Conservation (phyloP, 129 eudicot genomes). For the Centaurea solstitialis region DNA sequence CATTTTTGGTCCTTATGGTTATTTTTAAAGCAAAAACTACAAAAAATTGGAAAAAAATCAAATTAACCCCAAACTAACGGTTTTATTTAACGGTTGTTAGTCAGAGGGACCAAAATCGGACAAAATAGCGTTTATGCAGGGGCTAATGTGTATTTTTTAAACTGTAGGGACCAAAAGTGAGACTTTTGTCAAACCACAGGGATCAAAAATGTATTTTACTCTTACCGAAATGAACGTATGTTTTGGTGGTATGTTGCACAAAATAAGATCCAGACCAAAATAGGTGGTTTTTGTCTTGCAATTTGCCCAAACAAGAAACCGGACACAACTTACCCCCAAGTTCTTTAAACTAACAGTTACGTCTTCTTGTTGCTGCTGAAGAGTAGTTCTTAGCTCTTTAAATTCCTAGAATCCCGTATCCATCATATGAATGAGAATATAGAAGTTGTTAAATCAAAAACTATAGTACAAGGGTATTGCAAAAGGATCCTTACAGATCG, state of each 20-base stretch:
- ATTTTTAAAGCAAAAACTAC: too few relatives aligned
- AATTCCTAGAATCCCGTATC: slow-evolving; percentile 55
- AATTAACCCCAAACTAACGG: too few relatives aligned
- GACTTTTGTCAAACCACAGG: too few relatives aligned
- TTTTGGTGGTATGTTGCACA: not conserved
- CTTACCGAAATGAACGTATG: not conserved
- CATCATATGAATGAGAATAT: not conserved
- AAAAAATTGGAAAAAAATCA: too few relatives aligned
- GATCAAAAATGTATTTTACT: too few relatives aligned
- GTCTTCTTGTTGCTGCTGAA: slow-evolving; percentile 95
- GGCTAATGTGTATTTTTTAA: too few relatives aligned
- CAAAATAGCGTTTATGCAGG: too few relatives aligned
- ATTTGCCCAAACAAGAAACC: not conserved
- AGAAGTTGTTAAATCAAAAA: not conserved
- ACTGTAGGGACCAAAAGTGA: too few relatives aligned
- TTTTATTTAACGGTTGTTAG: too few relatives aligned
- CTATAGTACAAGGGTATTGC: not conserved
- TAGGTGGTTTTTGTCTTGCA: not conserved
- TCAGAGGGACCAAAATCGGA: too few relatives aligned
- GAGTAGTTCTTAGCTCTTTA: slow-evolving; percentile 80
- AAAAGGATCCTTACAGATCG: slow-evolving; percentile 58
- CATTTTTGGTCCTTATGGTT: too few relatives aligned
- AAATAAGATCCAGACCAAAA: not conserved
- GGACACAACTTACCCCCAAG: slow-evolving; percentile 60
- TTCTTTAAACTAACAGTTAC: slow-evolving; percentile 75